Evolutionary conservation across 2,329 filamentous ascomycete genomes (phyloP), one percentile per base, ranked within the genome.

Genomic region (Alternaria triticimaculans): DNA sequence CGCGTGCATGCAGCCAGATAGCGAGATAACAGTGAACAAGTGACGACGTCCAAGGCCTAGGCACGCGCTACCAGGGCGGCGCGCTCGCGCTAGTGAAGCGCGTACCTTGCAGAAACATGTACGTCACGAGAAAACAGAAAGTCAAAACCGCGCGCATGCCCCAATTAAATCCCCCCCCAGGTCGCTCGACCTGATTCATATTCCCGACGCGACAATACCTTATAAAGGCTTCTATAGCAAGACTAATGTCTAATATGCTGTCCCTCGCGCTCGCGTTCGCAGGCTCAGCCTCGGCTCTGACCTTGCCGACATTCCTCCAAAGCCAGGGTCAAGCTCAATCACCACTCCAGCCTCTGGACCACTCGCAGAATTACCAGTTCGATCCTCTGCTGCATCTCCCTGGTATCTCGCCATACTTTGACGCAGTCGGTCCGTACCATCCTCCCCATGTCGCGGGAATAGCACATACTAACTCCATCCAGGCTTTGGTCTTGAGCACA

Each of bases 401-500:
- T 20, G 84, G 84, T 43, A 83, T 84, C n/a, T 80, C 83, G 11
- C 83, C 83, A 3, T 84, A 84, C 69, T 85, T 84, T 66, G 82
- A 84, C 60, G 82, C 83, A 14, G 72, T 80, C 11, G 82, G 83
- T 61, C 3, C 5, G 57, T 55, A 37, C 4, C 21, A 8, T 28
- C 7, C 18, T 20, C 45, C 4, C 9, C 11, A 44, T n/a, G 20
- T 20, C 33, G 10, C 3, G 10, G 7, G 20, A 30, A 15, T 18
- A 26, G 18, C 41, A 11, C 2, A 21, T n/a, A 18, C 58, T 61
- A 6, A 61, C 43, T 12, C n/a, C 9, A 14, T 45, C 4, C 33
- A 61, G 58, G 58, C 6, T 83, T 84, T 21, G 78, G 81, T 21
- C 78, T 83, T 45, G 80, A 84, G 55, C 83, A 83, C 15, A 73